phyloP scores from a whole-genome alignment of 2,329 filamentous ascomycete species.

The Phyllachora maydis region DNA sequence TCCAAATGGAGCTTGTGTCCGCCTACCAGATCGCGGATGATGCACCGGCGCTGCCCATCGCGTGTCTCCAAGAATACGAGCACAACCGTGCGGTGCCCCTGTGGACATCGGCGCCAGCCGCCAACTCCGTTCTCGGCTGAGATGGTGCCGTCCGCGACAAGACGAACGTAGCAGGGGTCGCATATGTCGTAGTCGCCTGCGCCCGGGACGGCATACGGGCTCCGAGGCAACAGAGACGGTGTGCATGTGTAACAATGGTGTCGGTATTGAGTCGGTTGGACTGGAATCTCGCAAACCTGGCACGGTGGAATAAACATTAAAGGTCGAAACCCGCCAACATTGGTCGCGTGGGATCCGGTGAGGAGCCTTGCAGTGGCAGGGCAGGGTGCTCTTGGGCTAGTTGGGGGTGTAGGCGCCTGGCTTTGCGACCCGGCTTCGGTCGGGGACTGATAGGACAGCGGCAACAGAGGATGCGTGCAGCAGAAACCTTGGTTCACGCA shows the following conservation, averaged over 20 bases:
- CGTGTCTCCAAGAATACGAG: conserved; percentile 47
- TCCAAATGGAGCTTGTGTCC: conserved; percentile 48
- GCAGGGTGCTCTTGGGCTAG: conserved; percentile 15
- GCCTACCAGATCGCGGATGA: conserved; percentile 57
- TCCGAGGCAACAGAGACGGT: too few species aligned
- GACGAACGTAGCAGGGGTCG: conserved; percentile 50
- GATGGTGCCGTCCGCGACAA: conserved; percentile 43
- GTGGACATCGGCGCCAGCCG: conserved; percentile 69
- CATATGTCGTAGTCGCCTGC: conserved; percentile 79
- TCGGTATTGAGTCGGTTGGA: conserved; percentile 46
- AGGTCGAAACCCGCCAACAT: conserved; percentile 36
- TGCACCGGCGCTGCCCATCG: conserved; percentile 38
- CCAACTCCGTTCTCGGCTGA: conserved; percentile 53
- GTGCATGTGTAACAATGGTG: conserved; percentile 62
- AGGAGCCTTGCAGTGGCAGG: conserved; percentile 24
- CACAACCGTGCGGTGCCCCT: conserved; percentile 68
- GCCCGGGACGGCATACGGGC: conserved; percentile 20
- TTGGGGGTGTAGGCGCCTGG: conserved; percentile 17
- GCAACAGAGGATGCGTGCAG: conserved; percentile 66
- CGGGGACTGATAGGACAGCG: conserved; percentile 39
- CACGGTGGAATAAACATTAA: conserved; percentile 56
- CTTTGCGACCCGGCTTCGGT: conserved; percentile 8
- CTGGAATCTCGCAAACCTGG: conserved; percentile 47
- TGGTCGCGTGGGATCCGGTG: conserved; percentile 21
- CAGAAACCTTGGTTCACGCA: conserved; percentile 69